These are phyloP conservation scores for Papilionanthe hybrid DNA, from an alignment of 116 monocot genomes.

Conservation along the genomic window DNA sequence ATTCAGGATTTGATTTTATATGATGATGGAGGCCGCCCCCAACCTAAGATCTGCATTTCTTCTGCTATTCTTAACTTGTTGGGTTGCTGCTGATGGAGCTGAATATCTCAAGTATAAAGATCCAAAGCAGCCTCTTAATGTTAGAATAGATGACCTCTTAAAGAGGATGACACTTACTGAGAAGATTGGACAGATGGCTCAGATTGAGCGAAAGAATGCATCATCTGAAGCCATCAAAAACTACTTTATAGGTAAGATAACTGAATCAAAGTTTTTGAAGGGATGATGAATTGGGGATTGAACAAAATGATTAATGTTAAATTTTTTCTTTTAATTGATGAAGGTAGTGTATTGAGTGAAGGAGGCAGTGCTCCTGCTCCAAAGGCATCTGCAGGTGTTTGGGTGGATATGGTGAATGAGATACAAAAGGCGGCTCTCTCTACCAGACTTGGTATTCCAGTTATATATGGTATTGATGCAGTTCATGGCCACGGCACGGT, in stretches of 20 bases:
- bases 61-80: constrained; percentile 18
- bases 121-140: constrained; percentile 49
- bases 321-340: background rate
- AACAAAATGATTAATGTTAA: background rate
- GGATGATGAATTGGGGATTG: background rate
- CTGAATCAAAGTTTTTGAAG: background rate
- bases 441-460: constrained; percentile 69
- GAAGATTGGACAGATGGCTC: constrained; percentile 83
- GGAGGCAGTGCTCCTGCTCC: constrained; percentile 57
- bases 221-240: constrained; percentile 42
- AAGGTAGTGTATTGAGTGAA: constrained; percentile 75
- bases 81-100: constrained; percentile 4
- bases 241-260: constrained; percentile 54
- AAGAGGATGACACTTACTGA: constrained; percentile 67
- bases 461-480: constrained; percentile 85
- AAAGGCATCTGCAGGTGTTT: constrained; percentile 35
- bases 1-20: background rate
- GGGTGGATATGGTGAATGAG: constrained; percentile 61
- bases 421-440: constrained; percentile 64
- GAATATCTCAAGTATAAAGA: constrained; percentile 58
- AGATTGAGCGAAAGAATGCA: constrained; percentile 55
- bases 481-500: constrained; percentile 76
- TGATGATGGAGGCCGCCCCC: background rate
- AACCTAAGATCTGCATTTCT: background rate
- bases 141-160: constrained; percentile 50